These are phyloP conservation scores for Venturia pyrina DNA, from an alignment of 2,329 filamentous ascomycete genomes.

Conservation along the genomic window DNA sequence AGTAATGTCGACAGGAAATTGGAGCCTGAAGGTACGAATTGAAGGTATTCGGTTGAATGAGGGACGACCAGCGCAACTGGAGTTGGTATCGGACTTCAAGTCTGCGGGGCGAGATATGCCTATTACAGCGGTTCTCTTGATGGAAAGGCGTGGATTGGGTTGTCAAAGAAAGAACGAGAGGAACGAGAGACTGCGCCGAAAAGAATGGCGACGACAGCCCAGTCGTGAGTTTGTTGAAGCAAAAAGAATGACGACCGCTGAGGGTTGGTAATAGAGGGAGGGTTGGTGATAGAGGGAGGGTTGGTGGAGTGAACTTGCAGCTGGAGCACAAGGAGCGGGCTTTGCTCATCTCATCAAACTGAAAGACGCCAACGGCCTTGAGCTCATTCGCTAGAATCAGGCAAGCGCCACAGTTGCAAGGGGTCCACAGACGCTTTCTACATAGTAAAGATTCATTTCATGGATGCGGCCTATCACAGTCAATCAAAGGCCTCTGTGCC, in stretches of 20 bases:
- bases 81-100: neutral
- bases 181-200: conserved; percentile 13
- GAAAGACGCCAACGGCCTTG: neutral
- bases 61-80: conserved; percentile 6
- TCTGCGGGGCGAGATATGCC: neutral
- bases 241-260: neutral
- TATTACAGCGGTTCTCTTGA: neutral
- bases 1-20: neutral
- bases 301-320: conserved; percentile 1
- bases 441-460: neutral
- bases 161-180: conserved; percentile 1
- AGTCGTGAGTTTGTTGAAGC: conserved; percentile 5
- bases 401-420: neutral
- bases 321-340: neutral
- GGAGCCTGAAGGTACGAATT: neutral
- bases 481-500: neutral
- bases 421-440: neutral
- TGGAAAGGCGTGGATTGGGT: neutral
- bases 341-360: neutral
- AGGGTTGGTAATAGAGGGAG: neutral
- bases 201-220: conserved; percentile 18
- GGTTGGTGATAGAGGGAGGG: neutral
- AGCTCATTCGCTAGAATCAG: neutral
- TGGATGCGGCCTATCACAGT: neutral
- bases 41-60: neutral